Conservation (phyloP, 805 yeast species). For the Blastobotrys peoriensis region DNA sequence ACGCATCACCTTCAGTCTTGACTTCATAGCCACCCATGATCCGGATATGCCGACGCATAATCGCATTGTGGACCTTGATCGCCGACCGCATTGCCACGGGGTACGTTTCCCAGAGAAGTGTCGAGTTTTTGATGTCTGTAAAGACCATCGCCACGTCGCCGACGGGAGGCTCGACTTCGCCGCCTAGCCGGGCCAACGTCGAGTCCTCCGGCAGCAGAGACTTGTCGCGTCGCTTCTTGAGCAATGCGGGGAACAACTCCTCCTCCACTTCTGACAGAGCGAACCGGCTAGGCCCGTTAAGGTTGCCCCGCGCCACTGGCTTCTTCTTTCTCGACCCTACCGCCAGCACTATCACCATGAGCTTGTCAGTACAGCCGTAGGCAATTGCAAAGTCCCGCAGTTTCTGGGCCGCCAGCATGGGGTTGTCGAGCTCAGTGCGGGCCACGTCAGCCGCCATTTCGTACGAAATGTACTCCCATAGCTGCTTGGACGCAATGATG, state of each 20-base stretch:
- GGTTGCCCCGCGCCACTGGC: conserved; percentile 5
- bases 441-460: conserved; percentile 89
- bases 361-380: conserved; percentile 77
- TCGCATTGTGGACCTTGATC: conserved; percentile 84
- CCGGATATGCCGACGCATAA: conserved; percentile 90
- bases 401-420: conserved; percentile 88
- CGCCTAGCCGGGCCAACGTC: conserved; percentile 67
- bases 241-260: conserved; percentile 26
- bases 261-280: conserved; percentile 23
- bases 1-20: conserved; percentile 98
- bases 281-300: conserved; percentile 1
- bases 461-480: conserved; percentile 80
- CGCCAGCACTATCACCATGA: conserved; percentile 74
- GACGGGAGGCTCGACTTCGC: conserved; percentile 87
- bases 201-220: conserved; percentile 62
- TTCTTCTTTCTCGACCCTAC: conserved; percentile 26
- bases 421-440: conserved; percentile 66
- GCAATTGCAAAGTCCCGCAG: conserved; percentile 91
- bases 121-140: conserved; percentile 94
- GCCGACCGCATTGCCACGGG: conserved; percentile 97
- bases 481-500: conserved; percentile 71
- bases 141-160: conserved; percentile 94
- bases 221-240: conserved; percentile 44
- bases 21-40: conserved; percentile 97
- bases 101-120: conserved; percentile 85